Conservation (phyloP, 1,284 basidiomycete genomes). For the Ustilago lituana region DNA sequence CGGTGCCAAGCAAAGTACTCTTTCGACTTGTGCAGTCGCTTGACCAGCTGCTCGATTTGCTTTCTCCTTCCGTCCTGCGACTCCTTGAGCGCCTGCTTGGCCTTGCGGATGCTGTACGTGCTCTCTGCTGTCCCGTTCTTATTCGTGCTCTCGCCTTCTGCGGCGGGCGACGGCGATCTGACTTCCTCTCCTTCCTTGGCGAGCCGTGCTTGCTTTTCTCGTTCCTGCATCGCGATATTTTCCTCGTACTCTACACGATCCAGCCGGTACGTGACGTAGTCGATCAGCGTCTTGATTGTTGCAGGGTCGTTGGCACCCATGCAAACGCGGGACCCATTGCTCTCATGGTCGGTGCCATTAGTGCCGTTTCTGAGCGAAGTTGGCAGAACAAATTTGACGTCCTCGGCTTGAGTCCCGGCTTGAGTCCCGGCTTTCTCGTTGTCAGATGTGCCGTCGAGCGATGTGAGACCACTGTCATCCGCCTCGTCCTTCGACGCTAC, state of each 20-base stretch:
- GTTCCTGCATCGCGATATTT: slow-evolving; percentile 32
- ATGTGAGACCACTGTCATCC: slow-evolving; percentile 36
- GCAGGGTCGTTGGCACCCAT: slow-evolving; percentile 48
- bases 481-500: slow-evolving; percentile 10
- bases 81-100: slow-evolving; percentile 46
- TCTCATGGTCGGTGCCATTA: neutral
- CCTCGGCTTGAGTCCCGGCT: neutral
- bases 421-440: slow-evolving; percentile 2
- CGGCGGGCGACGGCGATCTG: neutral
- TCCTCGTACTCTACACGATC: slow-evolving; percentile 46
- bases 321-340: slow-evolving; percentile 36
- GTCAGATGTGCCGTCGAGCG: slow-evolving; percentile 18
- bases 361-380: slow-evolving; percentile 3
- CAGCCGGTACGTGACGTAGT: slow-evolving; percentile 31
- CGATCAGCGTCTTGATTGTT: slow-evolving; percentile 32
- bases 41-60: slow-evolving; percentile 31
- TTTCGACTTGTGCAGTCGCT: slow-evolving; percentile 32
- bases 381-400: slow-evolving; percentile 15
- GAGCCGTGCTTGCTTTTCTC: slow-evolving; percentile 15
- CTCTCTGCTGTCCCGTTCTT: slow-evolving; percentile 12
- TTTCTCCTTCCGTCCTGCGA: slow-evolving; percentile 39
- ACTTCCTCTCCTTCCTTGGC: slow-evolving; percentile 9
- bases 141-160: neutral
- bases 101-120: slow-evolving; percentile 38
- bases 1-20: slow-evolving; percentile 55